Evolutionary conservation across 345 rosid species (phyloP), one percentile per base, ranked within the genome.

Genomic region (Lumnitzera littorea): DNA sequence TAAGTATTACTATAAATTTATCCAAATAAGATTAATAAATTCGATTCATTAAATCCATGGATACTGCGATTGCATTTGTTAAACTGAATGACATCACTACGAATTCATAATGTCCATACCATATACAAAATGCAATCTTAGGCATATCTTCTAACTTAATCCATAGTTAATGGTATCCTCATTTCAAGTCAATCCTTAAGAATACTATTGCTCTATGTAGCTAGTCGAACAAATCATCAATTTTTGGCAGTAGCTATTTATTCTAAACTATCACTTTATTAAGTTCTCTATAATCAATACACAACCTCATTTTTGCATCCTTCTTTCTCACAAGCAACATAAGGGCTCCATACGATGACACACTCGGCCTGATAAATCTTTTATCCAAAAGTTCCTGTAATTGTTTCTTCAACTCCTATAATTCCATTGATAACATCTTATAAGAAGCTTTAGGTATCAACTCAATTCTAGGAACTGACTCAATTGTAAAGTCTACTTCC

Each of bases 261-360:
- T 49, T 57, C 13, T 49, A 11, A 14, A 65, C 15, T 1, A 14
- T 65, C 0, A 43, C 24, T 16, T 20, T 49, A n/a, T 65, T 57
- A 6, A 57, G 11, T 11, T 50, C 13, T 36, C 50, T 0, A 1
- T 56, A 65, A 51, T 57, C 36, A 3, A 65, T 57, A 50, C 56
- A 29, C 2, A 65, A 11, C 15, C 20, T 41, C 15, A 49, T 4
- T 2, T 1, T 4, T 2, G 17, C 50, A 56, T 65, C 62, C n/a
- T 48, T 65, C 51, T 65, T 65, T 41, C 31, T 65, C 36, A 65
- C 51, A 31, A 65, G 31, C 0, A 65, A 20, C 0, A 57, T n/a
- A 9, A 2, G 48, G 3, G 1, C 7, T 6, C 7, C 36, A 0
- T 29, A 3, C 7, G 2, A 6, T 29, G 36, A 29, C 7, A 29